A percentile compares a stretch with the other conserved stretches of the same genome.
phyloP scores from a whole-genome alignment of 805 yeast species.

The Blastobotrys peoriensis region DNA sequence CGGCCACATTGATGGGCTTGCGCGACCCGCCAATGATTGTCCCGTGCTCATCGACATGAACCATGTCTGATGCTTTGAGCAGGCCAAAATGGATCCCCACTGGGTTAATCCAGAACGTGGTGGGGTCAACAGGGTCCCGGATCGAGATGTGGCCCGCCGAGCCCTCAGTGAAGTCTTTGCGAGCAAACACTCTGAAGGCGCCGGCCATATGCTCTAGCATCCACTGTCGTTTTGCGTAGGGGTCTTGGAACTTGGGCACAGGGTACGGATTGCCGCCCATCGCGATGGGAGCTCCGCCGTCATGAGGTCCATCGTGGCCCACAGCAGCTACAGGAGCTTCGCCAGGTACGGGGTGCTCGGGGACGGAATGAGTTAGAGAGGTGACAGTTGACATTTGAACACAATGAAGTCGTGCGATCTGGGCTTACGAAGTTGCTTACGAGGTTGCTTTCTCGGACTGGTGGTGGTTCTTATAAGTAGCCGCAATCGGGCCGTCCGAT shows the following conservation, averaged over 20 bases:
- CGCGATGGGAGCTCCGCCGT: conserved; percentile 50
- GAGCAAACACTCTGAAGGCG: conserved; percentile 76
- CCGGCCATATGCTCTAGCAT: conserved; percentile 71
- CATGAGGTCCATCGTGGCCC: background rate
- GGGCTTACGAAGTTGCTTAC: no score
- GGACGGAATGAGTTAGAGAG: conserved; percentile 3
- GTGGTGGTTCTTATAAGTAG: no score
- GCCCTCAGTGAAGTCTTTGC: conserved; percentile 72
- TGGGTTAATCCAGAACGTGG: conserved; percentile 87
- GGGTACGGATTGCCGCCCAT: conserved; percentile 47
- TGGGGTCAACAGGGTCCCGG: conserved; percentile 75
- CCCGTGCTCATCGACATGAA: conserved; percentile 56
- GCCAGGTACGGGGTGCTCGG: conserved; percentile 2
- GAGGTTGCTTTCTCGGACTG: background rate
- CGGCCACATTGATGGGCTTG: conserved; percentile 58
- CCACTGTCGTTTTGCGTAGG: conserved; percentile 41
- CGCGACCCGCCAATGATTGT: conserved; percentile 55
- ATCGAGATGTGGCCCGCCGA: conserved; percentile 82
- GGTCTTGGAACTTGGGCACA: conserved; percentile 47
- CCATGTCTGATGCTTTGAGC: conserved; percentile 56
- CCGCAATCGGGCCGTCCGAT: no score
- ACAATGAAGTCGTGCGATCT: no score
- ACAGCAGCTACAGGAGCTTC: background rate
- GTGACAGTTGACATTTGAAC: no score
- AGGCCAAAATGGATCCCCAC: conserved; percentile 68